phyloP scores from a whole-genome alignment of 129 eudicot species.

The Flaveria bidentis region DNA sequence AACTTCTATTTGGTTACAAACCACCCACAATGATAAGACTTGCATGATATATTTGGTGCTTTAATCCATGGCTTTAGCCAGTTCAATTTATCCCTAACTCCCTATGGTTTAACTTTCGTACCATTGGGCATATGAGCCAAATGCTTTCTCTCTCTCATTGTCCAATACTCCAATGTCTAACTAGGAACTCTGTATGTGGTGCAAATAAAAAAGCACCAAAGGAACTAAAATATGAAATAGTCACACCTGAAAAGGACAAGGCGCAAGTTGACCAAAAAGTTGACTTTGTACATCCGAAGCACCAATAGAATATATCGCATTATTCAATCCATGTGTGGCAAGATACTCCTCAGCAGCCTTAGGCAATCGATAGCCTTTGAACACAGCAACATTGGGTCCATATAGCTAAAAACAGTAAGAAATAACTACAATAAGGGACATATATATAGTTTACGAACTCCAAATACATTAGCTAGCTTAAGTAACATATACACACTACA shows the following conservation, averaged over 20 bases:
- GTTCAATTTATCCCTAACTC: not conserved
- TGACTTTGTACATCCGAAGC: slow-evolving; percentile 62
- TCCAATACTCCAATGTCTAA: not conserved
- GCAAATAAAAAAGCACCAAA: not conserved
- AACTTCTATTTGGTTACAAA: not conserved
- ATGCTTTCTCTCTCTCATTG: not conserved
- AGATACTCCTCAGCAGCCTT: slow-evolving; percentile 76
- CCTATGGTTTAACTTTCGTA: not conserved
- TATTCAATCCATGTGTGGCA: slow-evolving; percentile 70
- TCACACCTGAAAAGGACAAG: slow-evolving; percentile 87
- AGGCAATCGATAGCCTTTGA: slow-evolving; percentile 75
- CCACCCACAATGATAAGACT: not conserved
- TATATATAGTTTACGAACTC: not conserved
- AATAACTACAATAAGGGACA: not conserved
- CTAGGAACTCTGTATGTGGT: not conserved
- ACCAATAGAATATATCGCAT: slow-evolving; percentile 63
- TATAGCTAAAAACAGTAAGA: slow-evolving; percentile 43
- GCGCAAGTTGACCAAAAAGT: slow-evolving; percentile 72
- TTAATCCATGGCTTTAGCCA: not conserved
- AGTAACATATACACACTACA: not conserved
- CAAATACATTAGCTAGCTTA: not conserved
- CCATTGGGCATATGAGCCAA: slow-evolving; percentile 6
- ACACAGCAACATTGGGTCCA: slow-evolving; percentile 72
- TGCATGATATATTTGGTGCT: not conserved
- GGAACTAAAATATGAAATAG: not conserved